These are phyloP conservation scores for Pascua guehoae DNA, from an alignment of 1,284 basidiomycete species.

Conservation along the genomic window DNA sequence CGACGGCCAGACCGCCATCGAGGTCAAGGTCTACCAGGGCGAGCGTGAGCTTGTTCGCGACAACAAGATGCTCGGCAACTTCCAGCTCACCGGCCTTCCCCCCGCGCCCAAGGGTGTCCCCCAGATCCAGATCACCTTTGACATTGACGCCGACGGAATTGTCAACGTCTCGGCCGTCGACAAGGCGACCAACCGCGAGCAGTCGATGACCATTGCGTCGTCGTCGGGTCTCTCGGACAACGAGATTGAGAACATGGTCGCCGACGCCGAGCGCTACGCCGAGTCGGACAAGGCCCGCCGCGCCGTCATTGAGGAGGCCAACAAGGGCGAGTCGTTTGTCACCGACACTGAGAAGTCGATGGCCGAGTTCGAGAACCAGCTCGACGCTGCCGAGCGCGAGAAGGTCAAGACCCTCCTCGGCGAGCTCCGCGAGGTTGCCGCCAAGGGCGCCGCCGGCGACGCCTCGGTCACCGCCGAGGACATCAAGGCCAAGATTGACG, in stretches of 20 bases:
- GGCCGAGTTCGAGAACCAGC: slow-evolving; percentile 95
- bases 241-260: slow-evolving; percentile 96
- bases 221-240: slow-evolving; percentile 93
- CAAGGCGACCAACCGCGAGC: slow-evolving; percentile 96
- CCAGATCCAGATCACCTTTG: slow-evolving; percentile 98
- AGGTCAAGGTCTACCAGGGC: slow-evolving; percentile 97
- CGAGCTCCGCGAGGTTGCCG: slow-evolving; percentile 85
- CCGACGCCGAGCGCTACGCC: slow-evolving; percentile 89
- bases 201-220: slow-evolving; percentile 77
- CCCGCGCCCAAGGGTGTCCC: slow-evolving; percentile 96
- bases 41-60: slow-evolving; percentile 90
- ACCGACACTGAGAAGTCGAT: slow-evolving; percentile 93
- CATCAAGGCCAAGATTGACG: slow-evolving; percentile 89
- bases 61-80: slow-evolving; percentile 99
- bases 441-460: slow-evolving; percentile 86
- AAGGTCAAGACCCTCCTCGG: slow-evolving; percentile 82
- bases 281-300: slow-evolving; percentile 87
- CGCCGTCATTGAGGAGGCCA: slow-evolving; percentile 89
- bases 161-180: slow-evolving; percentile 95
- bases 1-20: slow-evolving; percentile 91
- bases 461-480: slow-evolving; percentile 73
- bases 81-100: slow-evolving; percentile 96
- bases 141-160: slow-evolving; percentile 98
- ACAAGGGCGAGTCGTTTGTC: slow-evolving; percentile 93
- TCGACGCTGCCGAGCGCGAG: slow-evolving; percentile 86